Evolutionary conservation across 495 filamentous ascomycete species (phyloP), one percentile per base, ranked within the genome.

Genomic region (Clohesyomyces aquaticus): DNA sequence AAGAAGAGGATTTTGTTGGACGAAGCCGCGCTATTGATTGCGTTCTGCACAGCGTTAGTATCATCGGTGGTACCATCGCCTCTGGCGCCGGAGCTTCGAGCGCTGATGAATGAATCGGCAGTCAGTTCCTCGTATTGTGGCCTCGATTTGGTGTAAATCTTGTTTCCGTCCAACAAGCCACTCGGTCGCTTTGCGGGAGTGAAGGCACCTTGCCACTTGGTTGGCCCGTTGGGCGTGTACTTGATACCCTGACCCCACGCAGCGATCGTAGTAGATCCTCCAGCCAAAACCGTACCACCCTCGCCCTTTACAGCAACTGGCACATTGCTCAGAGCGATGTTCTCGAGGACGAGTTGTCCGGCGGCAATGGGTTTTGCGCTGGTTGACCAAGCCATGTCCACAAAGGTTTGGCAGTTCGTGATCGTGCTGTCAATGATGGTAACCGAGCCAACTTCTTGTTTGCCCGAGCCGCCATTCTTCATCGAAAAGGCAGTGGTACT

Each of bases 401-500:
- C 48, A 51, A 70, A 70, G 9, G 49, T 55, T 6, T 27, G 29
- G 29, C 63, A 66, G 73, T 89, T 87, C 55, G 79, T 85, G 69
- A 96, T 85, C 18, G 75, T 83, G 75, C 86, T 90, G 76, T 98
- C 93, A 43, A 92, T 80, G 35, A 98, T 77, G 50, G 96, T 75
- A 22, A 96, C 83, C 0, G 91, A 93, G 23, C 91, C 90, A 29
- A 92, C 90, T 19, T 83, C 85, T 75, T 90, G 88, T 70, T 79
- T 78, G 18, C 72, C 42, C 19, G 53, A 63, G 11, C 83, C 82
- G 57, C 29, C 53, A 42, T 64, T 61, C 23, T 19, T 56, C 65
- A 69, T 86, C 23, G 89, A 83, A 84, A 97, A 91, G 72, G 96
- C 90, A 57, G 96, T 81, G 49, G 89, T 91, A 76, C 91, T 93